Evolutionary conservation across 306 rosid species (phyloP).

Genomic region (Oxytropis ochrocephala): DNA sequence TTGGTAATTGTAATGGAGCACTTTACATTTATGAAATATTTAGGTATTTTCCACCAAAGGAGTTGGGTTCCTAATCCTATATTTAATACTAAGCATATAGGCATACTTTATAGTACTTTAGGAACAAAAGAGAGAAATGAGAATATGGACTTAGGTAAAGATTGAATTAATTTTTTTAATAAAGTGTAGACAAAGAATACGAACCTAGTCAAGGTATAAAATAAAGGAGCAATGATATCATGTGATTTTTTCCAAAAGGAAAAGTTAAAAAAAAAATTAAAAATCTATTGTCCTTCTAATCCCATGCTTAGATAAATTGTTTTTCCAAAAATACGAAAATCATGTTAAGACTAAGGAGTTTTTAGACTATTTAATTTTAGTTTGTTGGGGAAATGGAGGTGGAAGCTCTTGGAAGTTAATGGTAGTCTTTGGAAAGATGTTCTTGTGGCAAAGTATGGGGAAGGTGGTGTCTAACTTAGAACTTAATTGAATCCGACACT

Average conservation of each 20-base stretch:
- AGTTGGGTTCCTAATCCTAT: conserved; percentile 27
- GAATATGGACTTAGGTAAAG: conserved; percentile 47
- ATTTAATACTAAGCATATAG: conserved; percentile 28
- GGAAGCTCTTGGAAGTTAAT: no score
- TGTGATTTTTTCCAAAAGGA: background rate
- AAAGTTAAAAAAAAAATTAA: background rate
- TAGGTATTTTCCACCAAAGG: conserved; percentile 34
- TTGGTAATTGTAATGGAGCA: conserved; percentile 79
- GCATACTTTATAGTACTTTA: conserved; percentile 53
- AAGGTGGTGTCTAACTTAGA: no score
- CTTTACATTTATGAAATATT: conserved; percentile 51
- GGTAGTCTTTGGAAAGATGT: no score
- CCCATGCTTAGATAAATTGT: background rate
- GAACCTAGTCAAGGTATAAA: conserved; percentile 26
- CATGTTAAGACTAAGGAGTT: background rate
- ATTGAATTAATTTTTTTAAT: conserved; percentile 15
- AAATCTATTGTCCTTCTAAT: conserved; percentile 1
- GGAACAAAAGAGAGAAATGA: conserved; percentile 33
- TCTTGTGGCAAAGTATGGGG: no score
- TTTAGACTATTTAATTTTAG: no score
- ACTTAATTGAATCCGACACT: no score
- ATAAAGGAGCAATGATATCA: conserved; percentile 25
- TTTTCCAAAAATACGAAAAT: background rate
- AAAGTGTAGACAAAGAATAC: conserved; percentile 30
- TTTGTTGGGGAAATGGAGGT: no score